Evolutionary conservation across 2,329 filamentous ascomycete species (phyloP).

Genomic region (Paecilomyces dactylethromorphus): DNA sequence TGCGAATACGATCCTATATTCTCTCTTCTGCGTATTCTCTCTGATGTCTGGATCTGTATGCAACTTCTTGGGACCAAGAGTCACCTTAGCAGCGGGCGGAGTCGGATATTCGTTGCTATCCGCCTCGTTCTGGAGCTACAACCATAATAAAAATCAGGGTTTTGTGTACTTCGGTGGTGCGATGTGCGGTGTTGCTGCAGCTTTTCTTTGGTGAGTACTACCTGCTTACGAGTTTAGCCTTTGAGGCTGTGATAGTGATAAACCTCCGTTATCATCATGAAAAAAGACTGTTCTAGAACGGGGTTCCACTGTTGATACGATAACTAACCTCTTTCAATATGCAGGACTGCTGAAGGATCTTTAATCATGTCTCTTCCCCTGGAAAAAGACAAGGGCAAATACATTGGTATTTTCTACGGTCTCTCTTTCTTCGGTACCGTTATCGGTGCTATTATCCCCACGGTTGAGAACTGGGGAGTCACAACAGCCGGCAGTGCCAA

Average conservation of each 20-base stretch:
- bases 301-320: neutral
- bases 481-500: constrained; percentile 15
- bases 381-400: constrained; percentile 70
- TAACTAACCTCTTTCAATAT: neutral
- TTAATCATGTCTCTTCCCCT: constrained; percentile 80
- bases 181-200: constrained; percentile 70
- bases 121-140: constrained; percentile 63
- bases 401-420: constrained; percentile 79
- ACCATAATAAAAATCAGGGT: constrained; percentile 59
- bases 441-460: constrained; percentile 52
- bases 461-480: constrained; percentile 16
- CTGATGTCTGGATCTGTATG: constrained; percentile 47
- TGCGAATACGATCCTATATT: constrained; percentile 11
- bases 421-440: constrained; percentile 81
- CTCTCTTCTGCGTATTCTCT: constrained; percentile 10
- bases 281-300: no score
- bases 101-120: constrained; percentile 72
- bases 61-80: constrained; percentile 66
- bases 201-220: constrained; percentile 58
- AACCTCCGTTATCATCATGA: no score
- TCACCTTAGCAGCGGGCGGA: constrained; percentile 64
- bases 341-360: constrained; percentile 63
- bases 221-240: no score
- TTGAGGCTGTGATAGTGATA: neutral
- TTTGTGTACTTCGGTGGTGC: constrained; percentile 68